Evolutionary conservation across 306 rosid genomes (phyloP).

Genomic region (Sicyos edulis): DNA sequence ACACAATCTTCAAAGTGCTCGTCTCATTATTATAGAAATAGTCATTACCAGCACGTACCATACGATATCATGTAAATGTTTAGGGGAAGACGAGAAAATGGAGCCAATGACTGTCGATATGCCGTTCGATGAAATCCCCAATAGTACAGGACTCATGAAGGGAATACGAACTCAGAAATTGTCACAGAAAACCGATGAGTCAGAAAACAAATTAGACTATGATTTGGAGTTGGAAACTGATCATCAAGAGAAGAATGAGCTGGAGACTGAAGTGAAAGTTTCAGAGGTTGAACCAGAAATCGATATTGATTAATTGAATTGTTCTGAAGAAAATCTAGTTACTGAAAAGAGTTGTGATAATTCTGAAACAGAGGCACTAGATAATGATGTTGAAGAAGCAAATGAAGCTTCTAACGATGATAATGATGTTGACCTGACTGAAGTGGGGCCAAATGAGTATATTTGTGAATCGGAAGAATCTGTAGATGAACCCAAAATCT

Average conservation of each 20-base stretch:
- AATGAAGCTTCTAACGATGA: no score
- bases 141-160: not conserved
- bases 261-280: not conserved
- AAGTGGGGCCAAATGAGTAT: not conserved
- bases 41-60: no score
- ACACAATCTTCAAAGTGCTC: no score
- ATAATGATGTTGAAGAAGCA: no score
- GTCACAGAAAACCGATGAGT: slow-evolving; percentile 24
- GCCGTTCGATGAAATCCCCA: slow-evolving; percentile 34
- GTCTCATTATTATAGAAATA: no score
- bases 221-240: not conserved
- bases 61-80: no score
- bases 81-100: slow-evolving; percentile 29
- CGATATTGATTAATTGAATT: not conserved
- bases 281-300: slow-evolving; percentile 3
- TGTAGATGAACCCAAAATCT: not conserved
- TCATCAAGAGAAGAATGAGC: slow-evolving; percentile 9
- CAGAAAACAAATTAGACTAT: slow-evolving; percentile 19
- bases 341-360: not conserved
- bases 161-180: slow-evolving; percentile 16
- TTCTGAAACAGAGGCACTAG: not conserved
- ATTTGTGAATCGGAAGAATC: slow-evolving; percentile 14
- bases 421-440: not conserved
- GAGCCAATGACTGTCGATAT: slow-evolving; percentile 27
- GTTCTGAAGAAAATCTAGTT: not conserved